A percentile compares a stretch with the other conserved stretches of the same genome.
These are phyloP conservation scores for Cordia subcordata DNA, from an alignment of 257 asterid genomes.

Conservation along the genomic window DNA sequence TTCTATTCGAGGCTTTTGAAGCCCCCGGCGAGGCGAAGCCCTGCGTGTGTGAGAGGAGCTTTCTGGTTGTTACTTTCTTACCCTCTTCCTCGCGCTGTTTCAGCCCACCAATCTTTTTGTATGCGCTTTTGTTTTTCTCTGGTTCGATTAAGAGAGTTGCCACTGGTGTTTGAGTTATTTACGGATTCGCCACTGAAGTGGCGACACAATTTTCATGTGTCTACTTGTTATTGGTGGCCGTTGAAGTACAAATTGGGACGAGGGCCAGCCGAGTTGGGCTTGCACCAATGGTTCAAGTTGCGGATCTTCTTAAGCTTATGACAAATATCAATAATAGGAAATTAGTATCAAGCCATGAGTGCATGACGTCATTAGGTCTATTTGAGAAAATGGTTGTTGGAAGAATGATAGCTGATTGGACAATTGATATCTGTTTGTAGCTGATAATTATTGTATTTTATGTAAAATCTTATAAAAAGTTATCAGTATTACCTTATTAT, in stretches of 20 bases:
- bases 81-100: slow-evolving; percentile 15
- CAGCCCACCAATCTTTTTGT: slow-evolving; percentile 38
- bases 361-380: too few species aligned
- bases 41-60: neutral
- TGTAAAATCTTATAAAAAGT: too few species aligned
- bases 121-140: slow-evolving; percentile 29
- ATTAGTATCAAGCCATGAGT: too few species aligned
- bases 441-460: too few species aligned
- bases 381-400: too few species aligned
- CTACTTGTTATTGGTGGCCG: neutral
- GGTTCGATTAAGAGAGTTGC: slow-evolving; percentile 15
- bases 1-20: slow-evolving; percentile 12
- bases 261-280: neutral
- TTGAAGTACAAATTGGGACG: neutral
- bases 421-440: too few species aligned
- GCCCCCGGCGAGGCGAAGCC: slow-evolving; percentile 32
- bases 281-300: neutral
- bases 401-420: too few species aligned
- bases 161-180: slow-evolving; percentile 20
- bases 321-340: too few species aligned
- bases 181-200: slow-evolving; percentile 43
- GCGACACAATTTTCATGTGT: neutral
- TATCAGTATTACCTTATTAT: too few species aligned
- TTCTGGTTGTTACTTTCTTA: slow-evolving; percentile 6
- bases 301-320: too few species aligned